These are phyloP conservation scores for Suhomyces sp. DNA, from an alignment of 805 yeast genomes.

Conservation along the genomic window DNA sequence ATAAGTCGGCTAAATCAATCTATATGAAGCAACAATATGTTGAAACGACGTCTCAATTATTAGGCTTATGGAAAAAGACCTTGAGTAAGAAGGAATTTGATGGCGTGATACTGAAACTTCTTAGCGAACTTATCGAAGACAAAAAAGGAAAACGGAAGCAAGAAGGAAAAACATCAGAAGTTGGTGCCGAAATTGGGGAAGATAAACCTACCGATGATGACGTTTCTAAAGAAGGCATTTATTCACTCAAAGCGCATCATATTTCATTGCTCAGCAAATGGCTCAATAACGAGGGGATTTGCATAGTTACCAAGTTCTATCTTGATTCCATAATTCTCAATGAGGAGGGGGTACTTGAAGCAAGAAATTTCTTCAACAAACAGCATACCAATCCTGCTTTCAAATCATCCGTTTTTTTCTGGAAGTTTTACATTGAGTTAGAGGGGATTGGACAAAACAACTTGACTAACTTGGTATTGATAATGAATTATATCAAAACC, in stretches of 20 bases:
- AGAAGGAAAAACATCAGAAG: neutral
- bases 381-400: constrained; percentile 30
- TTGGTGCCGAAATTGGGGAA: no score
- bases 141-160: constrained; percentile 1
- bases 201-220: no score
- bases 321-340: constrained; percentile 22
- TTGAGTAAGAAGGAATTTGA: constrained; percentile 1
- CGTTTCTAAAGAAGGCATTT: constrained; percentile 1
- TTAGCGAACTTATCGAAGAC: constrained; percentile 18
- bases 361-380: constrained; percentile 31
- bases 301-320: constrained; percentile 35
- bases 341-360: constrained; percentile 1
- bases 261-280: constrained; percentile 21
- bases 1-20: constrained; percentile 1
- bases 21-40: constrained; percentile 21
- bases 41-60: constrained; percentile 13
- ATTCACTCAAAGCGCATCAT: constrained; percentile 11
- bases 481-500: constrained; percentile 46
- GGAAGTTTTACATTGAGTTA: constrained; percentile 57
- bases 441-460: constrained; percentile 46
- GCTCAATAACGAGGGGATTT: constrained; percentile 42
- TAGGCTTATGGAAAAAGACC: constrained; percentile 10
- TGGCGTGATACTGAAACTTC: constrained; percentile 10
- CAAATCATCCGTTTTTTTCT: constrained; percentile 46
- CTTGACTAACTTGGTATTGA: constrained; percentile 41